These are phyloP conservation scores for Ensete ventricosum DNA, from an alignment of 176 grass and related monocot species.

Conservation along the genomic window DNA sequence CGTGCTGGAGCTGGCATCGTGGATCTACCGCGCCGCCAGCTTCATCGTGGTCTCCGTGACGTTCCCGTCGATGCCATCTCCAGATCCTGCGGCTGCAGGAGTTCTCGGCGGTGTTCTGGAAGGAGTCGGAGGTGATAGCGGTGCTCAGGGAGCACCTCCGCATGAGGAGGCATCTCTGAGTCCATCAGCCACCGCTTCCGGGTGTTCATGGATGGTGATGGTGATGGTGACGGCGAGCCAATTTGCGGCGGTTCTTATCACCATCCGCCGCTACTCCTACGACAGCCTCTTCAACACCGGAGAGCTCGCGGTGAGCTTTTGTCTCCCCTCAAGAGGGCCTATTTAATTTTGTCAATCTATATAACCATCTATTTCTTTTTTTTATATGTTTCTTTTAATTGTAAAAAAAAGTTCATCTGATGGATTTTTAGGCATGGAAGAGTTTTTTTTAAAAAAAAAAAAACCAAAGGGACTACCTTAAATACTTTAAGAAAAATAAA, in stretches of 20 bases:
- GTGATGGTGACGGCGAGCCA: conserved; percentile 73
- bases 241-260: conserved; percentile 64
- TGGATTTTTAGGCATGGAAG: too few relatives aligned
- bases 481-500: too few relatives aligned
- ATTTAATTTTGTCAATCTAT: too few relatives aligned
- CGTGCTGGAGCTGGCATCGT: conserved; percentile 49
- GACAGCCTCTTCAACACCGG: conserved; percentile 63
- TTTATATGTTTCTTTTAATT: too few relatives aligned
- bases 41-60: conserved; percentile 71
- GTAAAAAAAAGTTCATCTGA: too few relatives aligned
- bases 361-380: too few relatives aligned
- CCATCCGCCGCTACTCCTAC: conserved; percentile 43
- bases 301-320: conserved; percentile 56
- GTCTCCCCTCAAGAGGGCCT: too few relatives aligned
- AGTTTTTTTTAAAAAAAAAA: too few relatives aligned
- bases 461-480: too few relatives aligned
- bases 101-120: conserved; percentile 46
- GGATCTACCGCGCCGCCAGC: conserved; percentile 71
- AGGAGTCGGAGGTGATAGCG: conserved; percentile 20
- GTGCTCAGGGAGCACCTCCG: conserved; percentile 73
- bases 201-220: conserved; percentile 50
- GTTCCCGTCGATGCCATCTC: conserved; percentile 79
- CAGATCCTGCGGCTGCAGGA: conserved; percentile 63
- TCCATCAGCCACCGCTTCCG: conserved; percentile 72
- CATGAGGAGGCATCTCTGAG: conserved; percentile 66